Evolutionary conservation across 169 alveolate genomes (phyloP).

Genomic region (Plasmodium ovale): DNA sequence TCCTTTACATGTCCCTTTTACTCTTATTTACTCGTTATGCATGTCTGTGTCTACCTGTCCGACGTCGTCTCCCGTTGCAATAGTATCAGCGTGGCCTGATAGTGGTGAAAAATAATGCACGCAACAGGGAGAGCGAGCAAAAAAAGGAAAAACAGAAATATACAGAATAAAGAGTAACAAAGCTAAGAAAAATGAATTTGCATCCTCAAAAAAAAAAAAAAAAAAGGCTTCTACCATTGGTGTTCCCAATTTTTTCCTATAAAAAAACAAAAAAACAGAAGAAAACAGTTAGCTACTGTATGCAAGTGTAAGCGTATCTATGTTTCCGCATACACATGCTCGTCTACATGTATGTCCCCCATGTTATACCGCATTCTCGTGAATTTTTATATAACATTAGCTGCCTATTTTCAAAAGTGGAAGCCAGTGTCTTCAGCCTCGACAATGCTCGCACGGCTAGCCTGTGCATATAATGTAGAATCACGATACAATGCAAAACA

Average conservation of each 20-base stretch:
- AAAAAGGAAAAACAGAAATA: not conserved
- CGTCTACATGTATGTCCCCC: not conserved
- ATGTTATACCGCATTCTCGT: not conserved
- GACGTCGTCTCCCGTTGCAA: constrained; percentile 70
- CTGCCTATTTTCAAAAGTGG: constrained; percentile 62
- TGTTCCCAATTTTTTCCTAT: constrained; percentile 67
- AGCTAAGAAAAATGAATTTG: too few species aligned
- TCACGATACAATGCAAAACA: not conserved
- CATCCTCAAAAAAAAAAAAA: too few species aligned
- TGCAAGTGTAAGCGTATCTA: not conserved
- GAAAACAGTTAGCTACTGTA: too few species aligned
- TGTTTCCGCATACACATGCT: not conserved
- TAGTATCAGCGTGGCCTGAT: constrained; percentile 69
- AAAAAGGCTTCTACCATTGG: constrained; percentile 50
- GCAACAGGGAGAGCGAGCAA: not conserved
- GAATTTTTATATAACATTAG: constrained; percentile 44
- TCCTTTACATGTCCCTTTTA: not conserved
- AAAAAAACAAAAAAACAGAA: too few species aligned
- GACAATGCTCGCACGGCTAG: constrained; percentile 60
- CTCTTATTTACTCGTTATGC: not conserved
- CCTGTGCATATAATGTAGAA: constrained; percentile 4
- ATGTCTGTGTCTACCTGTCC: constrained; percentile 25
- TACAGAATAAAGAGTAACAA: not conserved
- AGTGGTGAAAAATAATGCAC: not conserved
- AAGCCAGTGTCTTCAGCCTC: constrained; percentile 68